Evolutionary conservation across 1,284 basidiomycete genomes (phyloP), one percentile per base, ranked within the genome.

Genomic region (Marasmius fiardii): DNA sequence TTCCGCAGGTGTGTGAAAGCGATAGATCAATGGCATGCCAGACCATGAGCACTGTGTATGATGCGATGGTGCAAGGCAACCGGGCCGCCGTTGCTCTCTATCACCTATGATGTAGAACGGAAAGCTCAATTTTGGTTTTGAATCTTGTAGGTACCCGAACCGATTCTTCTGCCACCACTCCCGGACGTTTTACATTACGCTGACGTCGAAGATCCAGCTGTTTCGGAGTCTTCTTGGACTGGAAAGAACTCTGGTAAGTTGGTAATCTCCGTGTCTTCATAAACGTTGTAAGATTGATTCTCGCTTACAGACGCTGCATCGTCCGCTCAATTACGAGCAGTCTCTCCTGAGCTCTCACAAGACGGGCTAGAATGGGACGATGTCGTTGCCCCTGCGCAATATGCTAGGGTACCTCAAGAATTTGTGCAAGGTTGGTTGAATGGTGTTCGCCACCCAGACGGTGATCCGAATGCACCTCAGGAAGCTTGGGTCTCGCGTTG

Each of bases 171-270:
- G 55, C 60, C 61, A 56, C 64, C 67, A 54, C 56, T 66, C 59
- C 60, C 56, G 54, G 62, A 65, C 52, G 52, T 63, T 58, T 57
- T 59, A 54, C 45, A 58, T 48, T 56, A 60, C 60, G 58, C 61
- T 60, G 60, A 68, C 52, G 64, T 70, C 53, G 57, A 58, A 54
- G 63, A 59, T 50, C 65, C 70, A 59, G 67, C 66, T 50, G 65
- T 67, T 37, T 78, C 78, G n/a, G 77, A 77, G 58, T 80, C 78
- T 18, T 73, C 74, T 57, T 82, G 79, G 77, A 65, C 66, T 23
- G 75, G 76, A 8, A 73, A 75, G 59, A 73, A 69, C 53, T 64
- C 70, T 59, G 73, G 77, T 79, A 57, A 59, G 68, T 58, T 49
- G 20, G 2, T 18, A 34, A 24, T 33, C 21, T 49, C 44, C 49